Conservation (phyloP, 2,329 filamentous ascomycete genomes). For the Didymella lethalis region DNA sequence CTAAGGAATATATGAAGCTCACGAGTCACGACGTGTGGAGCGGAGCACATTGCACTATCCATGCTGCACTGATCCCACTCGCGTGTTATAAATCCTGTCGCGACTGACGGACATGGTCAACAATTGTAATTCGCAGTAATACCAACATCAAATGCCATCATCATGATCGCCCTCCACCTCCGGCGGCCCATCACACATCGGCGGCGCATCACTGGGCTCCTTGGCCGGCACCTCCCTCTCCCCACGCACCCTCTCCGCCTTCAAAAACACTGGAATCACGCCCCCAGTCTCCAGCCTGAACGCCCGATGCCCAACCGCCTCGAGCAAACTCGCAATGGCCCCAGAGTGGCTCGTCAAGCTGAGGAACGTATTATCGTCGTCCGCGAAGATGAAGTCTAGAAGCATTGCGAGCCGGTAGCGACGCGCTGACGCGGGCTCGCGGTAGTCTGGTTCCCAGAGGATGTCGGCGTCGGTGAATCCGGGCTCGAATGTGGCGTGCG, state of each 20-base stretch:
- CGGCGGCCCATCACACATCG: constrained; percentile 38
- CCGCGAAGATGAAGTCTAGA: constrained; percentile 62
- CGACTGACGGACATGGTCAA: too few species aligned
- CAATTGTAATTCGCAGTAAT: too few species aligned
- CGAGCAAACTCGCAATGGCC: constrained; percentile 63
- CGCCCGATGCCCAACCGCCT: constrained; percentile 64
- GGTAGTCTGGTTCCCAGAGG: constrained; percentile 57
- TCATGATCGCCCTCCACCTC: background rate
- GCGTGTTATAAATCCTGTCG: too few species aligned
- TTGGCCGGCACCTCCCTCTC: constrained; percentile 34
- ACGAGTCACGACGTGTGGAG: background rate
- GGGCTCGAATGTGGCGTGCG: constrained; percentile 63
- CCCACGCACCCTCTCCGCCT: constrained; percentile 59
- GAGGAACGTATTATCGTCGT: constrained; percentile 57
- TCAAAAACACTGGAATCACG: constrained; percentile 72
- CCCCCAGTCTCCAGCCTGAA: constrained; percentile 71
- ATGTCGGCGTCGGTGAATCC: constrained; percentile 67
- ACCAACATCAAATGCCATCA: too few species aligned
- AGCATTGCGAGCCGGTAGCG: constrained; percentile 44
- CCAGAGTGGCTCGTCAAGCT: constrained; percentile 67
- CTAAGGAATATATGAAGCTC: background rate
- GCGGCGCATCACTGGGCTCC: constrained; percentile 46
- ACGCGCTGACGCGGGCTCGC: constrained; percentile 40
- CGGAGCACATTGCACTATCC: background rate
- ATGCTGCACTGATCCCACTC: background rate